phyloP scores from a whole-genome alignment of 2,329 filamentous ascomycete species.

The Trichophaea hybrida region DNA sequence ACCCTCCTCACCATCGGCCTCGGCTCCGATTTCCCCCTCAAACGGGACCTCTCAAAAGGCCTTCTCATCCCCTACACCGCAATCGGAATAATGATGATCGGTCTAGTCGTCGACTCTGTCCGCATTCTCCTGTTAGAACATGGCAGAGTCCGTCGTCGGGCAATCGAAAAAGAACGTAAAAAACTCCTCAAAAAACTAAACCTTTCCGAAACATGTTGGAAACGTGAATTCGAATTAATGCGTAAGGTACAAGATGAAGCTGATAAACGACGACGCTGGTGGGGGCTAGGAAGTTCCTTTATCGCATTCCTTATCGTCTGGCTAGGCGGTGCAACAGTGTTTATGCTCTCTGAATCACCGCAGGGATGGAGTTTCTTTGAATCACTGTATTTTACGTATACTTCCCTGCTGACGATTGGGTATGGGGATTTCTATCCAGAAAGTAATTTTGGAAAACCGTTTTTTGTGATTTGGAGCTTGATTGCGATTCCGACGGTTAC shows the following conservation, averaged over 20 bases:
- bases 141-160: slow-evolving; percentile 20
- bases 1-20: slow-evolving; percentile 25
- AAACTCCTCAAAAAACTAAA: slow-evolving; percentile 12
- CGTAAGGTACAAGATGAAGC: slow-evolving; percentile 58
- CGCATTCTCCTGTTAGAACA: slow-evolving; percentile 35
- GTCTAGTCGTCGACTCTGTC: slow-evolving; percentile 69
- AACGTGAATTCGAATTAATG: slow-evolving; percentile 66
- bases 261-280: slow-evolving; percentile 55
- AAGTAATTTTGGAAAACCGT: slow-evolving; percentile 65
- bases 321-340: slow-evolving; percentile 65
- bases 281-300: slow-evolving; percentile 52
- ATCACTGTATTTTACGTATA: slow-evolving; percentile 72
- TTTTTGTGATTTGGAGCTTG: slow-evolving; percentile 88
- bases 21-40: slow-evolving; percentile 20
- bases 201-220: slow-evolving; percentile 25
- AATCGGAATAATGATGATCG: slow-evolving; percentile 68
- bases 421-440: slow-evolving; percentile 68
- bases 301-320: slow-evolving; percentile 59
- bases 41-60: slow-evolving; percentile 43
- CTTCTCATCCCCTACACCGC: slow-evolving; percentile 74
- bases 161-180: slow-evolving; percentile 23
- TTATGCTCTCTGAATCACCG: slow-evolving; percentile 44
- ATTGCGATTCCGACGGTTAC: slow-evolving; percentile 80
- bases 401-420: slow-evolving; percentile 69
- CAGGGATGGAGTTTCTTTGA: slow-evolving; percentile 59